Percentiles rank a stretch among this genome's conserved stretches.
Conservation (phyloP, 23 red algal species). For the Agarophyton chilense region DNA sequence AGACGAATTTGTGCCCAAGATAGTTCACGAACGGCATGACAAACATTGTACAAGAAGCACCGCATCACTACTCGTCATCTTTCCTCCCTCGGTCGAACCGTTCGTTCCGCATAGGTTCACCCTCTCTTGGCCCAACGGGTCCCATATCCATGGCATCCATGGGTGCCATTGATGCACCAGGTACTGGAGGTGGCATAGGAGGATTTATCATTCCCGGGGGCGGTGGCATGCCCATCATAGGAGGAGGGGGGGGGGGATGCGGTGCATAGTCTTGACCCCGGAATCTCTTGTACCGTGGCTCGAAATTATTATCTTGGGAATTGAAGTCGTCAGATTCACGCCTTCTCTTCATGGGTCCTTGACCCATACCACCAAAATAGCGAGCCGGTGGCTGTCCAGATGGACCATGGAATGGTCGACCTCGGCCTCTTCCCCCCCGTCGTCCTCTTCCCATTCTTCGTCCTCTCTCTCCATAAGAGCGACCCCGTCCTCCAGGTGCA, state of each 20-base stretch:
- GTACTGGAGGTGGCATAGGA: background rate
- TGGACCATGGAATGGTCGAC: background rate
- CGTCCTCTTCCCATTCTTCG: slow-evolving; percentile 11
- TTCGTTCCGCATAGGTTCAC: slow-evolving; percentile 3
- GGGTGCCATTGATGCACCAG: background rate
- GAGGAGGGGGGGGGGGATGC: background rate
- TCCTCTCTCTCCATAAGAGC: background rate
- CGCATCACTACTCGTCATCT: background rate
- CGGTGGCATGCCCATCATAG: slow-evolving; percentile 2
- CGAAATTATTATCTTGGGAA: background rate
- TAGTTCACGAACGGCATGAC: background rate
- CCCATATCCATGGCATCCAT: background rate
- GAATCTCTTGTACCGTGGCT: background rate
- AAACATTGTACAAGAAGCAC: background rate
- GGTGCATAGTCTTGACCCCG: background rate
- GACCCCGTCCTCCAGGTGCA: background rate
- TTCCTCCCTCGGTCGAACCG: slow-evolving; percentile 3
- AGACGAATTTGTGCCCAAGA: background rate
- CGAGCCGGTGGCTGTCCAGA: background rate
- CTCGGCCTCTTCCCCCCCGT: background rate
- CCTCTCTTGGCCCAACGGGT: background rate
- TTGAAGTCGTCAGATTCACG: background rate
- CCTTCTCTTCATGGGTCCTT: slow-evolving; percentile 4
- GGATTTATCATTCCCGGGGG: background rate
- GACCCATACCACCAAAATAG: slow-evolving; percentile 10